Conservation (phyloP, 2,329 filamentous ascomycete genomes). For the Pyricularia pennisetigena region DNA sequence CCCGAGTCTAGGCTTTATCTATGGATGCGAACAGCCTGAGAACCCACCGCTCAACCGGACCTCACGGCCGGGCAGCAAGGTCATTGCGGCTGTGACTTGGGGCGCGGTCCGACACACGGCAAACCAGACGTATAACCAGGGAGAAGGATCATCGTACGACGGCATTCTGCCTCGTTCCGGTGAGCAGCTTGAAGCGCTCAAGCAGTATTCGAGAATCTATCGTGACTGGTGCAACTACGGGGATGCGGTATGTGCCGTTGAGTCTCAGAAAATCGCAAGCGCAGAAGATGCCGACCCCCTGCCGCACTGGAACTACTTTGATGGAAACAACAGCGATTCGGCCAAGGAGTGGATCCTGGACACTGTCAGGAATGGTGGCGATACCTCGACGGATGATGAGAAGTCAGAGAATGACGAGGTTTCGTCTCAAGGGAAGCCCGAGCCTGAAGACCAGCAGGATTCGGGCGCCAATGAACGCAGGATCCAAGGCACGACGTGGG, state of each 20-base stretch:
- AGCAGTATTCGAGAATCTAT: conserved; percentile 15
- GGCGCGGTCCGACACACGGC: conserved; percentile 24
- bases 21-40: not conserved
- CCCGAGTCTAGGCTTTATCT: not conserved
- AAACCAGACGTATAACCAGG: conserved; percentile 22
- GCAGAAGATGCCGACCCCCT: not conserved
- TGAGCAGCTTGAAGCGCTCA: conserved; percentile 17
- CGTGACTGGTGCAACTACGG: conserved; percentile 24
- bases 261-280: conserved; percentile 6
- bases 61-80: conserved; percentile 8
- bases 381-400: too few species aligned
- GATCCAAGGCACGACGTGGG: not conserved
- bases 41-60: not conserved
- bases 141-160: conserved; percentile 15
- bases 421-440: not conserved
- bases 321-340: conserved; percentile 16
- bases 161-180: conserved; percentile 20
- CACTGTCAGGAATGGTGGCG: too few species aligned
- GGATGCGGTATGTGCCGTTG: conserved; percentile 28
- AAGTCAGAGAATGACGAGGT: too few species aligned
- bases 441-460: not conserved
- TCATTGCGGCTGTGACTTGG: conserved; percentile 22
- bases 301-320: conserved; percentile 26
- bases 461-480: not conserved
- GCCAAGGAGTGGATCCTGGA: conserved; percentile 9